Evolutionary conservation across 73 alveolate species (phyloP), one percentile per base, ranked within the genome.

Genomic region (Stentor coeruleus): DNA sequence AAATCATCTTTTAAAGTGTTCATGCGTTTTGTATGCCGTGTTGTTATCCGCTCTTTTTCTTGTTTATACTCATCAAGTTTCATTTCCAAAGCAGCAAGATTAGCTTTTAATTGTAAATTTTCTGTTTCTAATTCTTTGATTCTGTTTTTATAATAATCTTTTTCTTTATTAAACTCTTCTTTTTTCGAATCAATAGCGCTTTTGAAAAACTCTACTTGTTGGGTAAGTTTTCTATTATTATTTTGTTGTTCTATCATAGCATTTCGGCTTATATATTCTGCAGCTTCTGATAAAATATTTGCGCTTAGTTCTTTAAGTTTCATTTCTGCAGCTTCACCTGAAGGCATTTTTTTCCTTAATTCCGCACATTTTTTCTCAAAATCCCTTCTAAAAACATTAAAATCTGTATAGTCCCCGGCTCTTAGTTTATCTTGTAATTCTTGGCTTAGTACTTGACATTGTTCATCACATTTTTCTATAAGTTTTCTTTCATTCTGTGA

Each of bases 391-490:
- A 75, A 75, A 6, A 39, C 83, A n/a, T 75, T 28, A 2, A 75
- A 75, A 75, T 37, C 59, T 20, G 83, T 40, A 40, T 39, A 75
- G 6, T 75, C 72, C 15, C 58, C 58, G 14, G 35, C 58, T 75
- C 58, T 75, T 36, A 75, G 84, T 75, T 75, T 75, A 2, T 66
- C 79, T 38, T 75, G 83, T 66, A 75, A 37, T 75, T 37, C 72
- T 75, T 20, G 41, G 14, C 35, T 75, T 31, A 66, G 37, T 28
- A 14, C 39, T 20, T 66, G n/a, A 2, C 79, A 66, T 20, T 20
- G n/a, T 20, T 66, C 41, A 28, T 66, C 79, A 66, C 79, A 66
- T 66, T 66, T 66, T 20, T 66, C 79, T 11, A 31, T 26, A 20
- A 66, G 37, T 66, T 66, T 66, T 66, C 79, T 20, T 2, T 66